A percentile compares a stretch with the other conserved stretches of the same genome.
Evolutionary conservation across 2,329 filamentous ascomycete species (phyloP).

Genomic region (Fusarium odoratissimum): DNA sequence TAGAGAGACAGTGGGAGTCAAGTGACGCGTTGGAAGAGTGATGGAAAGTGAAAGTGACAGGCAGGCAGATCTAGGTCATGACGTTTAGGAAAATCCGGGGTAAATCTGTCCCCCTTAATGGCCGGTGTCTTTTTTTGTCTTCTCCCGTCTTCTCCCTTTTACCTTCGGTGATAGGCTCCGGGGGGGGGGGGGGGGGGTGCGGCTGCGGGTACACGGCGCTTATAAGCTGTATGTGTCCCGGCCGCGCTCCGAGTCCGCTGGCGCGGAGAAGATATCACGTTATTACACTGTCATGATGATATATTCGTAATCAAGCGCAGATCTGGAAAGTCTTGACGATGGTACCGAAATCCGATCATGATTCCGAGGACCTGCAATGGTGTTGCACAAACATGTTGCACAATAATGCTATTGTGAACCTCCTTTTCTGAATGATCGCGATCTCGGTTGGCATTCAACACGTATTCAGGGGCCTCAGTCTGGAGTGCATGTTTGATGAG

Average conservation of each 20-base stretch:
- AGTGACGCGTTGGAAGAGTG: slow-evolving; percentile 26
- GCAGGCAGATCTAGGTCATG: slow-evolving; percentile 16
- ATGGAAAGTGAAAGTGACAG: neutral
- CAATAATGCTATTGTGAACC: neutral
- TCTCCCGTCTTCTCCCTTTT: neutral
- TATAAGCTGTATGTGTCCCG: slow-evolving; percentile 12
- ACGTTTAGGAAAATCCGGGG: slow-evolving; percentile 42
- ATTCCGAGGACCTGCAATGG: neutral
- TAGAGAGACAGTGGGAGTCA: neutral
- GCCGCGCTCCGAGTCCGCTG: slow-evolving; percentile 29
- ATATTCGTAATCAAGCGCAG: neutral
- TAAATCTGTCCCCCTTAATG: slow-evolving; percentile 32
- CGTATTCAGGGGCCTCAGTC: slow-evolving; percentile 6
- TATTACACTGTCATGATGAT: neutral
- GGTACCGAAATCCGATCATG: neutral
- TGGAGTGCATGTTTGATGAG: slow-evolving; percentile 11
- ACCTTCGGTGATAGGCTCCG: slow-evolving; percentile 19
- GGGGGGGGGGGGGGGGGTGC: slow-evolving; percentile 28
- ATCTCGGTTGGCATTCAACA: slow-evolving; percentile 8
- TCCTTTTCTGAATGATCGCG: slow-evolving; percentile 9
- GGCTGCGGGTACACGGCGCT: slow-evolving; percentile 28
- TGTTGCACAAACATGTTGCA: slow-evolving; percentile 1
- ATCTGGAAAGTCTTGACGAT: neutral
- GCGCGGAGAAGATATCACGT: slow-evolving; percentile 7
- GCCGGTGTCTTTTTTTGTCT: slow-evolving; percentile 7